Percentiles rank a stretch among this genome's conserved stretches.
Evolutionary conservation across 768 basidiomycete species (phyloP).

Genomic region (Kwoniella bestiolae): DNA sequence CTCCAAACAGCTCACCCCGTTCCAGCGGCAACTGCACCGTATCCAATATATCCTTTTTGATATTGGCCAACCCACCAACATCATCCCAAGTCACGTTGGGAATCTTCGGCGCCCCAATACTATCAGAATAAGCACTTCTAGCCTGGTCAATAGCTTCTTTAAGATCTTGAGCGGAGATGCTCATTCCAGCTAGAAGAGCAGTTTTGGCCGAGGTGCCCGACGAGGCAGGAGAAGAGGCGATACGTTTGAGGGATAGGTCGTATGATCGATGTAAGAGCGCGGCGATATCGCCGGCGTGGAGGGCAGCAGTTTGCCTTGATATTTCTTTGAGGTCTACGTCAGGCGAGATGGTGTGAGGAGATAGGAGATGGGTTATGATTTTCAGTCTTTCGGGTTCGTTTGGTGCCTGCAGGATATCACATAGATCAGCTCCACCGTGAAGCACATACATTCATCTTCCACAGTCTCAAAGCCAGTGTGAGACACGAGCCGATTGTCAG

Average conservation of each 20-base stretch:
- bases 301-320: constrained; percentile 86
- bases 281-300: constrained; percentile 79
- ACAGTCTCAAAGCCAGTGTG: no score
- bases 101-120: constrained; percentile 95
- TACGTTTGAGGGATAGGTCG: constrained; percentile 61
- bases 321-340: constrained; percentile 77
- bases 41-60: constrained; percentile 91
- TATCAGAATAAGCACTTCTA: constrained; percentile 79
- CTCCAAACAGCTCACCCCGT: constrained; percentile 84
- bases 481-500: no score
- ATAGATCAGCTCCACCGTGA: not conserved
- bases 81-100: constrained; percentile 97
- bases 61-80: constrained; percentile 83
- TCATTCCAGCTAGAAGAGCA: constrained; percentile 56
- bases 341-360: constrained; percentile 62
- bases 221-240: constrained; percentile 1
- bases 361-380: constrained; percentile 64
- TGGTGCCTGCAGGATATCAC: constrained; percentile 66
- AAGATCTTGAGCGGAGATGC: constrained; percentile 67
- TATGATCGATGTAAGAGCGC: constrained; percentile 70
- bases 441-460: no score
- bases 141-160: constrained; percentile 72
- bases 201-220: not conserved
- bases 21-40: constrained; percentile 92
- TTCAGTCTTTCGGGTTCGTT: constrained; percentile 72